These are phyloP conservation scores for Eucalyptus erythrocorys DNA, from an alignment of 345 rosid genomes.

Conservation along the genomic window DNA sequence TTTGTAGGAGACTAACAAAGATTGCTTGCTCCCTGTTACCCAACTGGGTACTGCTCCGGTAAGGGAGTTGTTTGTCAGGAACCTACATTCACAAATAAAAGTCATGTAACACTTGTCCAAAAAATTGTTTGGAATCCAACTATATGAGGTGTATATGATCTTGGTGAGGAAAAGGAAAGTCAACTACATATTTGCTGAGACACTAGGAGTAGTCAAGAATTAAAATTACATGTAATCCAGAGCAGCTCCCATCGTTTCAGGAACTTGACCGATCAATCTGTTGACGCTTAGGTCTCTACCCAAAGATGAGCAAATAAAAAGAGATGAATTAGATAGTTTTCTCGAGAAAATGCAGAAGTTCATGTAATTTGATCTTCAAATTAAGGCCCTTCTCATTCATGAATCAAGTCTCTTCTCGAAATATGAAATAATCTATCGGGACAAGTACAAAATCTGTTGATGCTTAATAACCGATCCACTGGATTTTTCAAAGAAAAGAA, in stretches of 20 bases:
- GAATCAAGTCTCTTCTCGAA: background rate
- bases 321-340: background rate
- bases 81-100: constrained; percentile 23
- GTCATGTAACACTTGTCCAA: too few relatives aligned
- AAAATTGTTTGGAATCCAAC: background rate
- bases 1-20: constrained; percentile 29
- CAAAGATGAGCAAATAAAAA: background rate
- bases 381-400: background rate
- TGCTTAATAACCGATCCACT: background rate
- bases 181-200: background rate
- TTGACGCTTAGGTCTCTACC: constrained; percentile 85
- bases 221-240: constrained; percentile 33
- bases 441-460: background rate
- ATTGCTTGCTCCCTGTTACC: constrained; percentile 6
- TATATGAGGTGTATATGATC: background rate
- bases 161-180: background rate
- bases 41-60: constrained; percentile 54
- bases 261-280: constrained; percentile 46
- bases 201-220: background rate
- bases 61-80: constrained; percentile 62
- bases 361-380: background rate
- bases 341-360: background rate
- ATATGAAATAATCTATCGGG: background rate
- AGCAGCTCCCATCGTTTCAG: constrained; percentile 7
- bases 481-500: background rate